phyloP scores from a whole-genome alignment of 192 early-diverging fungal species.

The Backusella morwellensis region DNA sequence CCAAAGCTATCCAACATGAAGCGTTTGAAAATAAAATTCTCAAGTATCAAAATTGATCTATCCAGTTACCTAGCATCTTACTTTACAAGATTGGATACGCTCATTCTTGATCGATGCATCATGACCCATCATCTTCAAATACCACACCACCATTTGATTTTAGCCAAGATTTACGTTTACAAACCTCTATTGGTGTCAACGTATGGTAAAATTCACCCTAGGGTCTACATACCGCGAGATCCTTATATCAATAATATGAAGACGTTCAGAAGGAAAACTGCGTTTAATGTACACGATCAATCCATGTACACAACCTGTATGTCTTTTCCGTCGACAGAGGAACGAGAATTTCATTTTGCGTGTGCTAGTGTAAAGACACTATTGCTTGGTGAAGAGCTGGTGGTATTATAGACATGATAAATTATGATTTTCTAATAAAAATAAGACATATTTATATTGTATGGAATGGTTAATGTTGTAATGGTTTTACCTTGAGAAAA shows the following conservation, averaged over 20 bases:
- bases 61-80: background rate
- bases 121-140: background rate
- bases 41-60: background rate
- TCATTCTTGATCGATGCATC: background rate
- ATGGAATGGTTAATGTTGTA: no score
- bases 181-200: background rate
- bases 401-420: background rate
- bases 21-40: background rate
- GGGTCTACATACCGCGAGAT: background rate
- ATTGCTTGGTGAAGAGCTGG: background rate
- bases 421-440: no score
- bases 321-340: background rate
- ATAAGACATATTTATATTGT: no score
- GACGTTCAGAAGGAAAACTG: background rate
- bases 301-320: background rate
- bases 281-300: background rate
- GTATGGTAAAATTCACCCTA: background rate
- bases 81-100: background rate
- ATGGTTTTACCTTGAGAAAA: no score
- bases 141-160: background rate
- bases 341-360: background rate
- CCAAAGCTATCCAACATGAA: background rate
- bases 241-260: background rate
- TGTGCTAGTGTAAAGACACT: background rate
- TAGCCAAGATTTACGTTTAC: background rate